Percentiles rank a stretch among this genome's conserved stretches.
Conservation (phyloP, 208 protist species). For the Tritrichomonas musculus region DNA sequence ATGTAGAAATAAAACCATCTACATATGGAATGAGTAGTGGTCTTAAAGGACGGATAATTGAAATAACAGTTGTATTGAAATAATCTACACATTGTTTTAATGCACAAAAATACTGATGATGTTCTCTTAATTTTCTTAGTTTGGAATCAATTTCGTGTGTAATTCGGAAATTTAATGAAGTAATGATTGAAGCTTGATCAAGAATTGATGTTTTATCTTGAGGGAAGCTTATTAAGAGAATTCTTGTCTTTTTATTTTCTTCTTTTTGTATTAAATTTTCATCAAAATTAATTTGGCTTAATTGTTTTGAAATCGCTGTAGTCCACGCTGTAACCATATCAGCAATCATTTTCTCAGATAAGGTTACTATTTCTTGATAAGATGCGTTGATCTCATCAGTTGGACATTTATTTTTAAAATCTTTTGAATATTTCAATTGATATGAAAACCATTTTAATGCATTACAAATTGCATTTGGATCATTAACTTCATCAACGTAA, state of each 20-base stretch:
- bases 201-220: background rate
- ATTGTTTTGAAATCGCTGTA: background rate
- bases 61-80: background rate
- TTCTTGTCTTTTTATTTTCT: background rate
- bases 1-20: background rate
- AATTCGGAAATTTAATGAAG: background rate
- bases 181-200: background rate
- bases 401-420: background rate
- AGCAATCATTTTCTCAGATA: background rate
- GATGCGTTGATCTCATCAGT: background rate
- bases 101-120: background rate
- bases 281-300: background rate
- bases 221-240: background rate
- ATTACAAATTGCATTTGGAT: background rate
- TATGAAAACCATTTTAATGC: background rate
- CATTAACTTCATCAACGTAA: background rate
- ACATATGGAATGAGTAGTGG: background rate
- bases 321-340: background rate
- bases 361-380: background rate
- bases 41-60: background rate
- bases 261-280: background rate
- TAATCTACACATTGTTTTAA: slow-evolving; percentile 10
- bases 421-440: background rate
- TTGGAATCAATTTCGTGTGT: background rate
- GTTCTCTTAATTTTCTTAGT: background rate